Evolutionary conservation across 306 rosid species (phyloP).

Genomic region (Arachis stenosperma): DNA sequence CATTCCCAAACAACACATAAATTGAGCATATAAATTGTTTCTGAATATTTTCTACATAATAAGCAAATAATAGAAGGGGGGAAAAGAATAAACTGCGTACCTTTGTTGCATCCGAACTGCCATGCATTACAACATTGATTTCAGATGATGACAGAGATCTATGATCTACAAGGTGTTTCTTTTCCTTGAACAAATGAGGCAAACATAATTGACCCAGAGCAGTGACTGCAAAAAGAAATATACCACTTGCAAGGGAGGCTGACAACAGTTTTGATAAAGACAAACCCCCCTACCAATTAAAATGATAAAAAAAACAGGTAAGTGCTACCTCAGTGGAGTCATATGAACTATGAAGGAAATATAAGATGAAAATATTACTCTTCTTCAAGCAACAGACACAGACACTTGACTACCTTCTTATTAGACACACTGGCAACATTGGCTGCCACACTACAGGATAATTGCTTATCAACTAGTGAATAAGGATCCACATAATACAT

Average conservation of each 20-base stretch:
- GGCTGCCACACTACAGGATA: constrained; percentile 59
- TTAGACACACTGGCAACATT: constrained; percentile 54
- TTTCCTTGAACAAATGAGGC: constrained; percentile 50
- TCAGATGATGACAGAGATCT: constrained; percentile 55
- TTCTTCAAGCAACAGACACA: constrained; percentile 6
- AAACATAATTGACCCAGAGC: constrained; percentile 63
- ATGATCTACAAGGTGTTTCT: constrained; percentile 46
- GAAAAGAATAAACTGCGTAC: constrained; percentile 46
- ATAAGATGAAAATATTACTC: background rate
- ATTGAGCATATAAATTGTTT: background rate
- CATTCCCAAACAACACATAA: constrained; percentile 5
- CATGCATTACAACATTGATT: constrained; percentile 50
- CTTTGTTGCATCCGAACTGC: constrained; percentile 52
- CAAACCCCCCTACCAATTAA: constrained; percentile 56
- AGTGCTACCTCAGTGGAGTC: constrained; percentile 20
- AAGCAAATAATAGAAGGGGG: background rate
- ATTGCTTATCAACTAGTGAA: constrained; percentile 65
- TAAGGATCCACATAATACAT: constrained; percentile 81
- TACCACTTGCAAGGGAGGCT: constrained; percentile 65
- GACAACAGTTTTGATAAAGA: constrained; percentile 56
- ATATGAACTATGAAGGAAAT: background rate
- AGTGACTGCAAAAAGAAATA: constrained; percentile 68
- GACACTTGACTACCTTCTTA: constrained; percentile 59
- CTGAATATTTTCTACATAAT: background rate
- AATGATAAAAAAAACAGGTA: constrained; percentile 23